Percentiles rank a stretch among this genome's conserved stretches.
Conservation (phyloP, 768 basidiomycete genomes). For the Macrolepiota fuliginosa region DNA sequence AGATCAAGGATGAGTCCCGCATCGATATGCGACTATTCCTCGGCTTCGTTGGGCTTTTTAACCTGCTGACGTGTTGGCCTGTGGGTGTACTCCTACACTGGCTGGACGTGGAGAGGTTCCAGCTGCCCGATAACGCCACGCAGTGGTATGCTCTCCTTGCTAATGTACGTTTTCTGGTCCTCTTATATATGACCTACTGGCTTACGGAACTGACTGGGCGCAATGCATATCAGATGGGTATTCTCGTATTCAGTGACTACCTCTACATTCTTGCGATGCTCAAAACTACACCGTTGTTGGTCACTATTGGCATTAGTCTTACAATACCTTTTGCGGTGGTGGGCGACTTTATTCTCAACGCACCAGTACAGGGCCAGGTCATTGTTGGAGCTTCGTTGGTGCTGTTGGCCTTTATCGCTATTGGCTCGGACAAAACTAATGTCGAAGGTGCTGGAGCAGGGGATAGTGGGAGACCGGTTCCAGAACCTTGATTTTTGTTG, state of each 20-base stretch:
- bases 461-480: neutral
- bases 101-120: conserved; percentile 66
- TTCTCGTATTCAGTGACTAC: conserved; percentile 83
- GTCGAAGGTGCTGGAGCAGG: neutral
- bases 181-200: neutral
- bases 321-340: conserved; percentile 91
- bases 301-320: conserved; percentile 87
- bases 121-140: conserved; percentile 55
- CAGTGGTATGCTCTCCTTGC: conserved; percentile 33
- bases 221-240: conserved; percentile 63
- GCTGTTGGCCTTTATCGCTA: conserved; percentile 61
- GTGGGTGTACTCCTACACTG: conserved; percentile 75
- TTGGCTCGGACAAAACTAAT: conserved; percentile 21
- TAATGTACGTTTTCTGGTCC: conserved; percentile 29
- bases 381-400: conserved; percentile 77
- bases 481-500: neutral
- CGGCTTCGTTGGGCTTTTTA: conserved; percentile 90
- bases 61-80: conserved; percentile 73
- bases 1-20: conserved; percentile 75
- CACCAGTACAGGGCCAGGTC: conserved; percentile 46
- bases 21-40: conserved; percentile 95
- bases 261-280: conserved; percentile 89
- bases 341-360: conserved; percentile 53
- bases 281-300: conserved; percentile 94
- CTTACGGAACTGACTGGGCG: neutral